These are phyloP conservation scores for Berberis vulgaris DNA, from an alignment of 164 flowering plant species.

Conservation along the genomic window DNA sequence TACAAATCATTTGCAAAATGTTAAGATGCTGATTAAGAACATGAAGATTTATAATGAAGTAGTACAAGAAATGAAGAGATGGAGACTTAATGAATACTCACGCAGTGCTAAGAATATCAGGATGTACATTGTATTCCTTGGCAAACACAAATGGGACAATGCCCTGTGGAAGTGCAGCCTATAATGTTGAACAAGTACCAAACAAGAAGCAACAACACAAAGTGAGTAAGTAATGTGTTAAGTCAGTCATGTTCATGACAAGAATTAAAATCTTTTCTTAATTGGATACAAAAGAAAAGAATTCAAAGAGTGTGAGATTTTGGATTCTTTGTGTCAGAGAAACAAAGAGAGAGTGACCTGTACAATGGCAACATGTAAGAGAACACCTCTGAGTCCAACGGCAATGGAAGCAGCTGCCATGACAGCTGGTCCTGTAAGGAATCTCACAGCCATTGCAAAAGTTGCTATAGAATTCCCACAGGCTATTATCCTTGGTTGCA, in stretches of 20 bases:
- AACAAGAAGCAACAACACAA: background rate
- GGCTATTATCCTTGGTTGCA: slow-evolving; percentile 96
- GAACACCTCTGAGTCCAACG: slow-evolving; percentile 73
- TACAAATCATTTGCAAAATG: slow-evolving; percentile 16
- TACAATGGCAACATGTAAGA: slow-evolving; percentile 80
- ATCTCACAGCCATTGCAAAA: slow-evolving; percentile 89
- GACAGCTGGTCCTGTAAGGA: slow-evolving; percentile 93
- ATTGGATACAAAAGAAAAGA: background rate
- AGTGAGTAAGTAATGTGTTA: background rate
- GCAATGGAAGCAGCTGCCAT: slow-evolving; percentile 93
- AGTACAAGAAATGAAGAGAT: background rate
- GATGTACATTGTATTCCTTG: slow-evolving; percentile 82
- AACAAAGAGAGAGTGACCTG: slow-evolving; percentile 39
- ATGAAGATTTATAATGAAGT: background rate
- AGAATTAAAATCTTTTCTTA: too few species aligned
- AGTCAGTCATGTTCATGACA: background rate
- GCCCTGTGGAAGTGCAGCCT: slow-evolving; percentile 95
- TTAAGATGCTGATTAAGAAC: background rate
- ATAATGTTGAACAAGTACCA: slow-evolving; percentile 15
- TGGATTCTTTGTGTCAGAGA: slow-evolving; percentile 29
- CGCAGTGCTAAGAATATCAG: slow-evolving; percentile 86
- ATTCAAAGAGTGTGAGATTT: slow-evolving; percentile 10
- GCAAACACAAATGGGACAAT: slow-evolving; percentile 95
- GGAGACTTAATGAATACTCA: slow-evolving; percentile 9
- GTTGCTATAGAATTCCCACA: slow-evolving; percentile 86